Evolutionary conservation across 176 grass and related monocot genomes (phyloP).

Genomic region (Paspalum vaginatum): DNA sequence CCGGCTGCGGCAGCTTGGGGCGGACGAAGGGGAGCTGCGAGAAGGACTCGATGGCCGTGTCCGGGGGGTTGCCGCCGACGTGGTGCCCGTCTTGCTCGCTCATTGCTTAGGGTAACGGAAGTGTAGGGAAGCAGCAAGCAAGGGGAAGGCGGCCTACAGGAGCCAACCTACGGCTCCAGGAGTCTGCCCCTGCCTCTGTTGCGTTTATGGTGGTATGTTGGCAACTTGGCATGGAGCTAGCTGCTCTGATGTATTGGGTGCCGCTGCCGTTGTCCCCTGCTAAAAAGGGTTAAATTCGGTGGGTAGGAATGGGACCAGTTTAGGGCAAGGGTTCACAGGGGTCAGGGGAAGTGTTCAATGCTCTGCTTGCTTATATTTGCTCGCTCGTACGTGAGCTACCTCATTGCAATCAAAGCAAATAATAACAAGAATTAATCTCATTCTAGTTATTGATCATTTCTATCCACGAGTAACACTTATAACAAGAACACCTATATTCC

Average conservation of each 20-base stretch:
- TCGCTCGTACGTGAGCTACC: not conserved
- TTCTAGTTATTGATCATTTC: too few species aligned
- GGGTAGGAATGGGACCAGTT: conserved; percentile 42
- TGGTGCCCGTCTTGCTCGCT: conserved; percentile 63
- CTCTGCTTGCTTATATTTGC: conserved; percentile 27
- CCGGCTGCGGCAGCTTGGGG: conserved; percentile 26
- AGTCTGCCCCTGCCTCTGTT: conserved; percentile 23
- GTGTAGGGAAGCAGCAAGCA: not conserved
- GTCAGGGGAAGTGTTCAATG: conserved; percentile 44
- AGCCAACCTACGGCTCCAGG: conserved; percentile 31
- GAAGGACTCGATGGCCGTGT: conserved; percentile 69
- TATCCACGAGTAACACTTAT: too few species aligned
- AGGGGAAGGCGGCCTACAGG: not conserved
- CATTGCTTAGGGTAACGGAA: conserved; percentile 49
- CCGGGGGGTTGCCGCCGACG: conserved; percentile 31
- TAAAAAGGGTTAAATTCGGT: conserved; percentile 45
- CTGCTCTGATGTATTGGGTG: conserved; percentile 34
- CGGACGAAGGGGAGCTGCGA: conserved; percentile 86
- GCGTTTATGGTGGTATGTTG: conserved; percentile 33
- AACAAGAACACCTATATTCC: too few species aligned
- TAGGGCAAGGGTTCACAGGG: conserved; percentile 47
- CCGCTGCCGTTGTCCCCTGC: not conserved
- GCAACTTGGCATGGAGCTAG: conserved; percentile 17
- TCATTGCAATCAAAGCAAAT: not conserved
- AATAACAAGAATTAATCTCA: not conserved